Percentiles rank a stretch among this genome's conserved stretches.
These are phyloP conservation scores for Auriscalpium microsporum DNA, from an alignment of 768 basidiomycete genomes.

Conservation along the genomic window DNA sequence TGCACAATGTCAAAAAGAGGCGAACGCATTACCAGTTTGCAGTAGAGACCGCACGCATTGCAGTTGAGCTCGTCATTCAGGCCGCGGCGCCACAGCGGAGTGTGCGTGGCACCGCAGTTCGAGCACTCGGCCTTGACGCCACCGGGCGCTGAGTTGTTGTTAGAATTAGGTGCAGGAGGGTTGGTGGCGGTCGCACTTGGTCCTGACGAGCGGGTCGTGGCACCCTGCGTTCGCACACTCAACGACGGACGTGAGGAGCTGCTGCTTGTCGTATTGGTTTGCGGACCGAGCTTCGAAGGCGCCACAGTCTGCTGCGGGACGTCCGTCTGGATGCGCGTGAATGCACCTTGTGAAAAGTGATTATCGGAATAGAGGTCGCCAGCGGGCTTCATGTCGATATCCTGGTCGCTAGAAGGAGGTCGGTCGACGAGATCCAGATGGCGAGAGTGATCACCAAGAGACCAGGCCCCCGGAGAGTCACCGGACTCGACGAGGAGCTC, in stretches of 20 bases:
- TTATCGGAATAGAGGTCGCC: constrained; percentile 18
- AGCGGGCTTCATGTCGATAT: constrained; percentile 21
- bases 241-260: constrained; percentile 1
- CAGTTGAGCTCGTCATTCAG: constrained; percentile 86
- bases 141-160: constrained; percentile 38
- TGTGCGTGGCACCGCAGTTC: constrained; percentile 84
- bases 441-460: constrained; percentile 12
- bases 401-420: constrained; percentile 18
- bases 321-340: constrained; percentile 32
- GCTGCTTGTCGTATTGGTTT: neutral
- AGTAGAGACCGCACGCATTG: constrained; percentile 83
- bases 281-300: constrained; percentile 50
- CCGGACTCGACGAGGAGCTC: constrained; percentile 52
- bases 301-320: constrained; percentile 42
- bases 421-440: constrained; percentile 13
- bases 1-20: neutral
- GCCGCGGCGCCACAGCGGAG: constrained; percentile 80
- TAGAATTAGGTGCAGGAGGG: constrained; percentile 11
- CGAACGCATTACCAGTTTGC: constrained; percentile 53
- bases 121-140: constrained; percentile 77
- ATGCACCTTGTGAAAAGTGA: constrained; percentile 27
- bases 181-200: constrained; percentile 45
- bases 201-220: constrained; percentile 43
- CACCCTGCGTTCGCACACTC: constrained; percentile 10
- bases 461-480: constrained; percentile 27